Base-by-base conservation (phyloP, 805 yeast species). In the Suhomyces sp. region DNA sequence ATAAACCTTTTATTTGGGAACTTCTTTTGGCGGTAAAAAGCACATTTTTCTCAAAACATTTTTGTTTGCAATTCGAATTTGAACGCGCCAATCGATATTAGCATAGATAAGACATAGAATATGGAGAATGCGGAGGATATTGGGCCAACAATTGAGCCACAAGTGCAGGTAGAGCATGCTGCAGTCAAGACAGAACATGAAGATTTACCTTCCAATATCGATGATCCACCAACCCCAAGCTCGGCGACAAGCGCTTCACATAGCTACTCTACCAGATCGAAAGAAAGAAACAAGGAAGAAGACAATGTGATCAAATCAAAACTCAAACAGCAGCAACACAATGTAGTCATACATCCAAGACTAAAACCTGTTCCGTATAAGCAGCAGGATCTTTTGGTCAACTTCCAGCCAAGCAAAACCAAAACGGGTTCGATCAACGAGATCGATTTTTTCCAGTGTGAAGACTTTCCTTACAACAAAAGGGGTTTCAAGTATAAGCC, bases 401-500 rank as follows among this genome's bases (percentile, higher is more conserved):
- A 48, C 15, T 47, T 44, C 3, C 56, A 52, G 37, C 63, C 61
- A 2, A 50, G 43, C 10, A 51, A 51, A 29, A 56, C 57, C 9
- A 48, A 48, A 24, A 59, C 53, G 17, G 48, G 49, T 21, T 47
- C 55, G 19, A 57, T 57, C 21, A 47, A 57, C 4, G 65, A 58
- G 6, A 48, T 55, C 9, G 54, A 55, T 21, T 78, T 82, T 58
- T 75, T 62, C 57, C 66, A 71, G 31, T 74, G 79, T 21, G 96
- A 88, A n/a, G 97, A 91, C 51, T 81, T 84, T 48, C 97, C 97
- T 0, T 74, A 80, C 58, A 90, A 90, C 64, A 81, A 83, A 58
- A 71, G 94, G 48, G 93, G 96, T 1, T 93, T 85, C 71, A 83
- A 89, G 55, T 93, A 92, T 66, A 76, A 81, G 45, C 84, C 91